A percentile compares a stretch with the other conserved stretches of the same genome.
phyloP scores from a whole-genome alignment of 495 filamentous ascomycete species.

The Podospora didyma region DNA sequence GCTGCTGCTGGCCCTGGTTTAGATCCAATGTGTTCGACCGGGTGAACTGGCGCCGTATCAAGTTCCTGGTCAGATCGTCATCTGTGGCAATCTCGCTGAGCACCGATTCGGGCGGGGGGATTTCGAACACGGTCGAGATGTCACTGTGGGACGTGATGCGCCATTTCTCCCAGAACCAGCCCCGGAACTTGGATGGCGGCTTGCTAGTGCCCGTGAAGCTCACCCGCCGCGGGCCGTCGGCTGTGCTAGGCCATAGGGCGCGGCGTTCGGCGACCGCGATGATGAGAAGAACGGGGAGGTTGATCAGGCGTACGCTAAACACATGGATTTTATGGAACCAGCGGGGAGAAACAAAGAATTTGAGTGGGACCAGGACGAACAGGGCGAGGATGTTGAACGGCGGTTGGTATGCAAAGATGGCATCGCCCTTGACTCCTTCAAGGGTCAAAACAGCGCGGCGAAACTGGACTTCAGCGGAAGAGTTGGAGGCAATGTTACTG shows the following conservation, averaged over 20 bases:
- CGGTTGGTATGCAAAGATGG: conserved; percentile 68
- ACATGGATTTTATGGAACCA: conserved; percentile 81
- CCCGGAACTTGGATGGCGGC: conserved; percentile 2
- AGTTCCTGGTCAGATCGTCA: conserved; percentile 46
- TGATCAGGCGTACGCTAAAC: conserved; percentile 56
- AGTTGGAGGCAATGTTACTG: conserved; percentile 58
- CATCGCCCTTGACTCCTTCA: conserved; percentile 70
- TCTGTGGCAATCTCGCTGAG: conserved; percentile 51
- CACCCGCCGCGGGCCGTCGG: neutral
- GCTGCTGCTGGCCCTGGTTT: conserved; percentile 6
- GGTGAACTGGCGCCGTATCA: conserved; percentile 46
- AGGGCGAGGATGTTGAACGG: conserved; percentile 71
- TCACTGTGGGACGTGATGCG: conserved; percentile 58
- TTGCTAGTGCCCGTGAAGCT: conserved; percentile 12
- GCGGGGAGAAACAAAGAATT: conserved; percentile 58
- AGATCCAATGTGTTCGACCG: conserved; percentile 24
- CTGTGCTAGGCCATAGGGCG: conserved; percentile 32
- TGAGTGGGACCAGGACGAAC: conserved; percentile 59
- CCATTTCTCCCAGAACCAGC: conserved; percentile 43
- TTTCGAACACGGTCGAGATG: conserved; percentile 63
- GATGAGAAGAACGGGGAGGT: conserved; percentile 59
- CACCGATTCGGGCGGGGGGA: conserved; percentile 58
- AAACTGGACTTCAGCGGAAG: conserved; percentile 67
- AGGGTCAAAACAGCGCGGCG: conserved; percentile 68
- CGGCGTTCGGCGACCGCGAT: conserved; percentile 58